These are phyloP conservation scores for Ceratocystis lukuohia DNA, from an alignment of 2,329 filamentous ascomycete genomes.

Conservation along the genomic window DNA sequence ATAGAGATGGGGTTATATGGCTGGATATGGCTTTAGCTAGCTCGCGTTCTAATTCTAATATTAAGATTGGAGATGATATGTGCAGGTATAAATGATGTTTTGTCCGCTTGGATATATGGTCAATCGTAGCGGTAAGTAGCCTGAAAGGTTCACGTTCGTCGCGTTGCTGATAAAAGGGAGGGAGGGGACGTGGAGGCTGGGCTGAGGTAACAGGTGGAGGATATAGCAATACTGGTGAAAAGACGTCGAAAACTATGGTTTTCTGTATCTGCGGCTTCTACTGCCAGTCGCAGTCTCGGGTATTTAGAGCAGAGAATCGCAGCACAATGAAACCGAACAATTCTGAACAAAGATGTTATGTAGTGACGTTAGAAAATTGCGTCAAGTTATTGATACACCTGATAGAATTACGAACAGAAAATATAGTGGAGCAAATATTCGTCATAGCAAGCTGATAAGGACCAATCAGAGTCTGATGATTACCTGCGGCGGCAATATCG, in stretches of 20 bases:
- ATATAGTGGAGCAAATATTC: not conserved
- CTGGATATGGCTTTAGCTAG: not conserved
- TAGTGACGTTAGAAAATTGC: not conserved
- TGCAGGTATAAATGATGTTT: not conserved
- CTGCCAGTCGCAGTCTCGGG: not conserved
- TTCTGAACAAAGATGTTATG: not conserved
- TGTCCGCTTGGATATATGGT: not conserved
- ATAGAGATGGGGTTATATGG: too few relatives aligned
- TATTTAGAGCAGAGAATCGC: not conserved
- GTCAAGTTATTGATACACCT: conserved; percentile 13
- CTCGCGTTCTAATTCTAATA: not conserved
- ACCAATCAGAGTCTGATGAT: conserved; percentile 12
- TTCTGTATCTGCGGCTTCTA: not conserved
- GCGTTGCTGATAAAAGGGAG: not conserved
- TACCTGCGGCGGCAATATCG: not conserved
- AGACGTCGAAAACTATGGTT: not conserved
- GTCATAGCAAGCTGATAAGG: not conserved
- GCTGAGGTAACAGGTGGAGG: not conserved
- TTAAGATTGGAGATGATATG: not conserved
- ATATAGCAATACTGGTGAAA: not conserved
- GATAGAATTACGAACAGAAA: conserved; percentile 14
- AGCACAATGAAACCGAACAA: not conserved
- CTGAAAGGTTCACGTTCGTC: not conserved
- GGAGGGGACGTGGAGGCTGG: not conserved
- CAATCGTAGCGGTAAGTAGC: not conserved